Base-by-base conservation (phyloP, 83 land plant species). In the Picea abies region DNA sequence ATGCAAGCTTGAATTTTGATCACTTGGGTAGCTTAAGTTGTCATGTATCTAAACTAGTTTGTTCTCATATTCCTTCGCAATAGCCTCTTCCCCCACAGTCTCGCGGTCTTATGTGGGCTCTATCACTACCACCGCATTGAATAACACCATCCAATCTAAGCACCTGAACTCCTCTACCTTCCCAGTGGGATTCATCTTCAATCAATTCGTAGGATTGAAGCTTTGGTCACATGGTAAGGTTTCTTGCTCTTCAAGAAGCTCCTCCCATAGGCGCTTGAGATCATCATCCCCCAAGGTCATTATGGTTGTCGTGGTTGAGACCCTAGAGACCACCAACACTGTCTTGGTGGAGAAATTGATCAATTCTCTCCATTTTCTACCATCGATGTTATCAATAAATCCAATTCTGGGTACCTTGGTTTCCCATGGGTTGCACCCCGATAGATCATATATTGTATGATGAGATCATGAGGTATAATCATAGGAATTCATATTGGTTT, bases 391-490 rank as follows among this genome's bases (percentile, higher is more conserved):
- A 97, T 96, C 19, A 96, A 96, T 88, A 96, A 96, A 91, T 96
- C 97, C 2, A 93, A 94, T 72, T 96, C 96, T 8, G 96, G 97
- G 15, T 96, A 96, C 80, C 97, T 97, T 22, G 99, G 0, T 67
- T 96, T 79, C 99, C 99, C 68, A 94, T 94, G 99, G 99, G 99
- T 0, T 96, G 97, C 63, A 97, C 97, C 39, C 99, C 99, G 10
- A 91, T 96, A 93, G 97, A 93, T 32, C 97, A 96, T 72, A 89
- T 96, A 9, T 79, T 96, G 80, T 96, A 90, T 79, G 97, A 96
- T 77, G 97, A 96, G 94, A 67, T 96, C 70, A 96, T 96, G 97
- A 96, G 29, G 29, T 29, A 29, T 29, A 29, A 29, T 29, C 29
- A 29, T 1, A 29, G 29, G 29, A 29, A 29, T 83, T 97, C 99